A percentile compares a stretch with the other conserved stretches of the same genome.
Evolutionary conservation across 2,329 filamentous ascomycete genomes (phyloP).

Genomic region (Nothophoma quercina): DNA sequence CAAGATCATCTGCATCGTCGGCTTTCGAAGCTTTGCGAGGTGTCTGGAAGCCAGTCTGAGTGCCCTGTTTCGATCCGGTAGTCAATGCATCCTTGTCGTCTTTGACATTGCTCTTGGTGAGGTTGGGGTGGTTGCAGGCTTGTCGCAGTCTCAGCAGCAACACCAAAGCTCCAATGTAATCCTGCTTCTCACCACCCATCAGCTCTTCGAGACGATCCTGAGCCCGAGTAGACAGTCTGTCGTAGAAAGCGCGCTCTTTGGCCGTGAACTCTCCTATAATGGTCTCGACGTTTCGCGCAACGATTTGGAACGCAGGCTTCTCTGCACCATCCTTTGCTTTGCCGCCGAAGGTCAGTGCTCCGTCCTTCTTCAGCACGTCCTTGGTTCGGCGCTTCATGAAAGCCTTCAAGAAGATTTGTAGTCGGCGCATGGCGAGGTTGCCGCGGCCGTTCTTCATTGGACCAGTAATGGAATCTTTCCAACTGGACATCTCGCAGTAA

Average conservation of each 20-base stretch:
- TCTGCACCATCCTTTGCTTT: conserved; percentile 65
- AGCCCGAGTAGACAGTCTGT: conserved; percentile 81
- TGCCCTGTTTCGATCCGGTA: conserved; percentile 61
- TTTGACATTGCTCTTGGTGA: conserved; percentile 84
- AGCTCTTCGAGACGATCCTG: conserved; percentile 87
- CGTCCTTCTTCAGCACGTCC: conserved; percentile 89
- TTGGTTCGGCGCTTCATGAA: conserved; percentile 99
- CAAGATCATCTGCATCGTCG: conserved; percentile 79
- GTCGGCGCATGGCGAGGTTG: conserved; percentile 83
- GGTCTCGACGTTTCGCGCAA: conserved; percentile 85
- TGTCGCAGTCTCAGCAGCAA: conserved; percentile 89
- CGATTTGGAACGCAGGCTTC: conserved; percentile 83
- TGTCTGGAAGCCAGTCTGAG: conserved; percentile 45
- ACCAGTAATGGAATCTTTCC: conserved; percentile 89
- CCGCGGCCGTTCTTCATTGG: conserved; percentile 92
- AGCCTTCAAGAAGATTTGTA: conserved; percentile 85
- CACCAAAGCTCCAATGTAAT: conserved; percentile 93
- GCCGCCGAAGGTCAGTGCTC: conserved; percentile 78
- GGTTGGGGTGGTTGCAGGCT: conserved; percentile 90
- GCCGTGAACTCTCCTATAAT: conserved; percentile 79
- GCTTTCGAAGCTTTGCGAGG: conserved; percentile 55
- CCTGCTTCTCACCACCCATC: conserved; percentile 80
- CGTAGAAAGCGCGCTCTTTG: conserved; percentile 85
- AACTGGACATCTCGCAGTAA: conserved; percentile 83
- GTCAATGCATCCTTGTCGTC: conserved; percentile 87